These are phyloP conservation scores for Ustilaginoidea virens DNA, from an alignment of 2,329 filamentous ascomycete genomes.

Conservation along the genomic window DNA sequence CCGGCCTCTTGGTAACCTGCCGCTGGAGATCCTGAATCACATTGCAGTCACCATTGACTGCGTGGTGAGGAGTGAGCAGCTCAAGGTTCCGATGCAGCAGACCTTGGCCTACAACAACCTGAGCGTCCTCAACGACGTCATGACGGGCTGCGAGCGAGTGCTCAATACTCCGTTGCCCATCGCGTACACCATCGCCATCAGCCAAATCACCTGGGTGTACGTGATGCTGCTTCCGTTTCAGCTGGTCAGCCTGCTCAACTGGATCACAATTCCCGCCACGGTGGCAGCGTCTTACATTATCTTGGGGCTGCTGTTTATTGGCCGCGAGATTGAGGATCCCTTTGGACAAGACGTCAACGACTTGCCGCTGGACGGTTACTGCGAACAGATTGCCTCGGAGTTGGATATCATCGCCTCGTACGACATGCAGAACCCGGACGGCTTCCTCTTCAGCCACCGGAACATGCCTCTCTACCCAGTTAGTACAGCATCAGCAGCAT, in stretches of 20 bases:
- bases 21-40: slow-evolving; percentile 65
- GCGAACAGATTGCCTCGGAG: slow-evolving; percentile 57
- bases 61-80: slow-evolving; percentile 37
- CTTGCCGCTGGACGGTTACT: slow-evolving; percentile 61
- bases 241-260: slow-evolving; percentile 45
- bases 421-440: slow-evolving; percentile 17
- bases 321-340: slow-evolving; percentile 71
- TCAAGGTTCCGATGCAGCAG: slow-evolving; percentile 42
- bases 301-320: slow-evolving; percentile 58
- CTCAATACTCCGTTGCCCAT: slow-evolving; percentile 70
- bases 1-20: slow-evolving; percentile 66
- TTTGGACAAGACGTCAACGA: slow-evolving; percentile 78
- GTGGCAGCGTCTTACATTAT: slow-evolving; percentile 67
- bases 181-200: slow-evolving; percentile 72
- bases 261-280: slow-evolving; percentile 66
- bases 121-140: slow-evolving; percentile 51
- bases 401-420: slow-evolving; percentile 55
- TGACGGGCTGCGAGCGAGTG: slow-evolving; percentile 60
- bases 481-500: slow-evolving; percentile 20
- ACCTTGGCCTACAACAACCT: slow-evolving; percentile 46
- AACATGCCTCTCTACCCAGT: slow-evolving; percentile 45
- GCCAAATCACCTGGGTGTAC: slow-evolving; percentile 78
- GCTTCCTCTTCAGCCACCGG: slow-evolving; percentile 16
- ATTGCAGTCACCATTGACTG: slow-evolving; percentile 51
- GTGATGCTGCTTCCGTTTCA: slow-evolving; percentile 72